Base-by-base conservation (phyloP, 192 early-diverging fungal genomes). In the Chytriomyces confervae region DNA sequence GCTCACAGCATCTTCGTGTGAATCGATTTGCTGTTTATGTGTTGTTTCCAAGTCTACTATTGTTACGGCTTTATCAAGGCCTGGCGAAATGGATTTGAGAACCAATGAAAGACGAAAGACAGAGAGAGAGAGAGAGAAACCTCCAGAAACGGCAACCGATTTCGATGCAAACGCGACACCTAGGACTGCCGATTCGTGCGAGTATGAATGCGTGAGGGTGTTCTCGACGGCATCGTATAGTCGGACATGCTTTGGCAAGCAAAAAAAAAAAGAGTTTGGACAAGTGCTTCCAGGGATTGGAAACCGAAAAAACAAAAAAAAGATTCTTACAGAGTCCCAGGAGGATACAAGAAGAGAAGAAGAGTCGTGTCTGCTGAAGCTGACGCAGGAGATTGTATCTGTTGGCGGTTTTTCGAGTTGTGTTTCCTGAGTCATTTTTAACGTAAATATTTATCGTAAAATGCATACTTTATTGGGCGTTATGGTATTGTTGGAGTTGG, bases 361-460 rank as follows among this genome's bases (percentile, higher is more conserved):
- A 23, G 90, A 85, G 49, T 92, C 88, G 8, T 82, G 81, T n/a
- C 91, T 90, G 74, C 88, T 84, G 78, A 97, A 98, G 1, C 72
- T 80, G 1, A 98, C 77, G 9, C 82, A 77, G 5, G 94, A 93
- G 73, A 98, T 95, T 13, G 92, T 95, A 83, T 97, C 97, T 16
- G 80, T 83, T 44, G 97, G 97, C 16, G 95, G 91, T 70, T 94
- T 89, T 72, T 77, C 71, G 24, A 98, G 87, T 84, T 96, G 92
- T 48, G 61, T 76, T 36, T 77, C 75, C 44, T 64, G 27, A 16
- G 72, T 74, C 69, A 70, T 70, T 70, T 50, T 46, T 47, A 16
- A 8, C 66, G 36, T 36, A 36, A 36, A 67, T 47, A 67, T 46
- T 46, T 13, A 47, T 13, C 24, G 48, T 10, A 6, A 67, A 11